Base-by-base conservation (phyloP, 2,329 filamentous ascomycete species). In the Cryphonectria carpinicola region DNA sequence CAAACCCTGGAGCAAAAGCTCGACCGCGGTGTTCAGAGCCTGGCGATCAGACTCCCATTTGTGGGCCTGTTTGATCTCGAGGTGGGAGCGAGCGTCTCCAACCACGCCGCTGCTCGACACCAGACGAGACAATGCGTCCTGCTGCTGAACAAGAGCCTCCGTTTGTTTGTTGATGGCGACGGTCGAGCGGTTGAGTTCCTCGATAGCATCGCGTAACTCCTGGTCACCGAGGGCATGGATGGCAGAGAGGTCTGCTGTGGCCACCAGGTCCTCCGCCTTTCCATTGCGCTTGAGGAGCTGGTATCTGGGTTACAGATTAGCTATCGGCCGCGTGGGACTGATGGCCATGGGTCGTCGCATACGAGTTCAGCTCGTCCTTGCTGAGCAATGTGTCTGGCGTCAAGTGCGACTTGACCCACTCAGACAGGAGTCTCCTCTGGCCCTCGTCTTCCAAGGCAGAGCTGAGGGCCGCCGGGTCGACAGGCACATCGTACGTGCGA, bases 161-260 rank as follows among this genome's bases (percentile, higher is more conserved):
- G 86, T 89, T 76, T 93, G 91, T 78, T 87, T 86, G 72, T 87
- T 84, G 39, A 93, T 91, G 25, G 85, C 86, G 25, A 84, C 84
- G 0, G 91, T 93, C 1, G 91, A 92, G 52, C 83, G 83, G 71
- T 87, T 84, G n/a, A 94, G 82, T 67, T 91, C 87, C 3, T 86
- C 84, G 65, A 92, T 88, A 22, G 91, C 91, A 56, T 82, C 79
- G 67, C 83, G 83, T 69, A 93, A 82, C 66, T 92, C 89, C 37
- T 86, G 81, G 70, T 92, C 89, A 19, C 83, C 80, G 62, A 92
- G 79, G 6, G 86, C 84, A 68, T 84, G 85, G 46, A 86, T 79
- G 43, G 81, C 75, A 4, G 82, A 80, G n/a, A 86, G 74, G 73
- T 88, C 83, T 69, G 84, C 80, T 52, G 80, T 74, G 25, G 81